phyloP scores from a whole-genome alignment of 225 moss, liverwort and hornwort genomes.

The Neckera pumila region DNA sequence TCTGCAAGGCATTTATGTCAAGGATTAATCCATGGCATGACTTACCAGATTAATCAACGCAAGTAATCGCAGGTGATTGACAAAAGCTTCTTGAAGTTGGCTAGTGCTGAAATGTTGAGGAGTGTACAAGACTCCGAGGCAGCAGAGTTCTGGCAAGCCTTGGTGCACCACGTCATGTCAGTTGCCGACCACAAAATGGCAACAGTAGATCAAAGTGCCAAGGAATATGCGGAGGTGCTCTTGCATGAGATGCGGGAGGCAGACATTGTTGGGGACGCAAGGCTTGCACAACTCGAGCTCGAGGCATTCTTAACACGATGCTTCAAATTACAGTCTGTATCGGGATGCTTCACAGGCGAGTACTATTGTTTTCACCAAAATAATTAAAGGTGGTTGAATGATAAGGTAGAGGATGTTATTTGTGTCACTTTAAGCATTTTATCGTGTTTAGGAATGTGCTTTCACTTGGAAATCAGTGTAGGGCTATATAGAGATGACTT shows the following conservation, averaged over 20 bases:
- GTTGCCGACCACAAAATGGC: conserved; percentile 50
- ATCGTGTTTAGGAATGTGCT: not conserved
- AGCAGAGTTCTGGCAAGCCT: conserved; percentile 44
- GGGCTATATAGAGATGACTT: not conserved
- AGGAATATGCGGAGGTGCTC: conserved; percentile 26
- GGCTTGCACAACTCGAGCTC: not conserved
- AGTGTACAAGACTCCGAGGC: conserved; percentile 32
- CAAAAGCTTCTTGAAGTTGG: not conserved
- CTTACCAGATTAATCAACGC: not conserved
- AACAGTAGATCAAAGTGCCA: conserved; percentile 29
- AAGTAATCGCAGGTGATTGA: not conserved
- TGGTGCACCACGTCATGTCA: conserved; percentile 44
- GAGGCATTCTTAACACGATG: not conserved
- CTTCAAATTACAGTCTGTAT: not conserved
- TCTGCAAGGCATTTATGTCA: not conserved
- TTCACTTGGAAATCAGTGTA: not conserved
- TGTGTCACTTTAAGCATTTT: not conserved
- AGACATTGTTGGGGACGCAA: not conserved
- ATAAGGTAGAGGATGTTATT: not conserved
- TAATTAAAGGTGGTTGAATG: not conserved
- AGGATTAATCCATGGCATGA: not conserved
- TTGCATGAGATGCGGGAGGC: conserved; percentile 8
- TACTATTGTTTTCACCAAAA: not conserved
- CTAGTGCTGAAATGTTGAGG: not conserved
- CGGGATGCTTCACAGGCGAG: not conserved